Conservation (phyloP, 208 protist species). For the Tetramitus jugosus region DNA sequence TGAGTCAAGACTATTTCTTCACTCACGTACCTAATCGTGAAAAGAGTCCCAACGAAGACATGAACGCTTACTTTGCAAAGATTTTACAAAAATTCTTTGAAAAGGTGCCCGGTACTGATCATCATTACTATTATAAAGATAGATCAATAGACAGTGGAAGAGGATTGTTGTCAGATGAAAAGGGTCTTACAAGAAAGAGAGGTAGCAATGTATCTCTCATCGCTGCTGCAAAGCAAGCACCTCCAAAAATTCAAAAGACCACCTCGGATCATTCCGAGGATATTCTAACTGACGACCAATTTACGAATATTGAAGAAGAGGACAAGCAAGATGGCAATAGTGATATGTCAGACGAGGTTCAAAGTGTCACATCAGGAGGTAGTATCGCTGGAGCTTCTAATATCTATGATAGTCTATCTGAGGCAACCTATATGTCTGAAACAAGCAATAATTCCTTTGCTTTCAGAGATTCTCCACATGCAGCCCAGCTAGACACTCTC, state of each 20-base stretch:
- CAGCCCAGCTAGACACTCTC: neutral
- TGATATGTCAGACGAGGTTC: neutral
- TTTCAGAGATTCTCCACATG: neutral
- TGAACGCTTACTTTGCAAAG: neutral
- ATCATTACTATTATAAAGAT: conserved; percentile 8
- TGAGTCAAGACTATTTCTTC: neutral
- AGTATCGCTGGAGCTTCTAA: neutral
- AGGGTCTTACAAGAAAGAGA: neutral
- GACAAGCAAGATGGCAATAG: neutral
- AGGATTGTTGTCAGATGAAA: too few relatives aligned
- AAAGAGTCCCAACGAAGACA: neutral
- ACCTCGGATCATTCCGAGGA: conserved; percentile 19
- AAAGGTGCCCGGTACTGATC: neutral
- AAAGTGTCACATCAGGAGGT: too few relatives aligned
- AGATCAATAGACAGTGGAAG: neutral
- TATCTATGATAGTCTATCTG: neutral
- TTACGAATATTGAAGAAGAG: neutral
- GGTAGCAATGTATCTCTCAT: neutral
- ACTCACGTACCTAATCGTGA: neutral
- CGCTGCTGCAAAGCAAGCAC: neutral
- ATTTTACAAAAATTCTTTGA: conserved; percentile 13
- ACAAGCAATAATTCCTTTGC: neutral
- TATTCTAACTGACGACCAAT: neutral
- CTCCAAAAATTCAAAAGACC: neutral
- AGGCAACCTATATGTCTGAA: neutral